Conservation (phyloP, 2,329 filamentous ascomycete species). For the Fusarium papillatum region DNA sequence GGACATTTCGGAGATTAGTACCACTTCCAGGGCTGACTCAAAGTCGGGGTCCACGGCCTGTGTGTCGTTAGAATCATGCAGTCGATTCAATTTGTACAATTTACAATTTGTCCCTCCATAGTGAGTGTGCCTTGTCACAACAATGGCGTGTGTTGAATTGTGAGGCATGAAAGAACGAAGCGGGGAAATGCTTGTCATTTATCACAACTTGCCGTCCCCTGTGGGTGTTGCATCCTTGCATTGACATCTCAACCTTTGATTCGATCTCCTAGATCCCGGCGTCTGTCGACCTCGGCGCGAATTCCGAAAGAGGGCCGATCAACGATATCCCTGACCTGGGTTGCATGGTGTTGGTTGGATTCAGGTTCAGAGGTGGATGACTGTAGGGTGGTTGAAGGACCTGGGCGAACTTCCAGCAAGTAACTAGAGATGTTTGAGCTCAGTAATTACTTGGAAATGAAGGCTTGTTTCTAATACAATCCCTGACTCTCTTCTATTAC, state of each 20-base stretch:
- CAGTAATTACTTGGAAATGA: background rate
- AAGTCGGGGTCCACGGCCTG: conserved; percentile 15
- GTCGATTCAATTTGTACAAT: background rate
- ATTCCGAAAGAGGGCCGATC: background rate
- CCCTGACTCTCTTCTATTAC: background rate
- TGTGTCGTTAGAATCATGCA: background rate
- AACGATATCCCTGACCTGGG: background rate
- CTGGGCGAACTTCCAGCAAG: background rate
- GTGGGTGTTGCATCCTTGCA: background rate
- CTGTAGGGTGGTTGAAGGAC: background rate
- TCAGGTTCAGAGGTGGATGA: background rate
- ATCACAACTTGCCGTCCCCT: background rate
- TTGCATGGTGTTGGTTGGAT: background rate
- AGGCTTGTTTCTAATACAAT: background rate
- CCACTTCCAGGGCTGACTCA: conserved; percentile 27
- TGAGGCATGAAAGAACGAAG: background rate
- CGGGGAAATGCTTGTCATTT: background rate
- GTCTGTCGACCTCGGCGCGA: background rate
- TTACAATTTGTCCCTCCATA: conserved; percentile 23
- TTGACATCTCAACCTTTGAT: conserved; percentile 5
- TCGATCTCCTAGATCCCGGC: background rate
- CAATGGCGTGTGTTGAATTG: background rate
- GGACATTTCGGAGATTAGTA: background rate
- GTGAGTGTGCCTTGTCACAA: background rate
- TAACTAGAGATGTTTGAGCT: background rate